These are phyloP conservation scores for Fusarium chuoi DNA, from an alignment of 2,329 filamentous ascomycete species.

Conservation along the genomic window DNA sequence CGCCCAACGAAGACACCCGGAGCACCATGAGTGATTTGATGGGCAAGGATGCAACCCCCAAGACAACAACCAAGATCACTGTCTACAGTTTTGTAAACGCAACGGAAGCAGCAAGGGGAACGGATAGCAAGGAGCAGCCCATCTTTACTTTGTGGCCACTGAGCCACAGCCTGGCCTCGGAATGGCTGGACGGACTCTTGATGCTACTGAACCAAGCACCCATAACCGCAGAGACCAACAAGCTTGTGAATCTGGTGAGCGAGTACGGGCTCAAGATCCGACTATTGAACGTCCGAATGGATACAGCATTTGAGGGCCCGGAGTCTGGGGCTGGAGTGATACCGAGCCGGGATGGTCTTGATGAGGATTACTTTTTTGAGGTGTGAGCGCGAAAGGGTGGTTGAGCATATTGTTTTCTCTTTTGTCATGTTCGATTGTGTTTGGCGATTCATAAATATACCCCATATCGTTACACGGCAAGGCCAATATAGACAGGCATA, in stretches of 20 bases:
- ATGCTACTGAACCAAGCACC: constrained; percentile 96
- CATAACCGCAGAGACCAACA: constrained; percentile 96
- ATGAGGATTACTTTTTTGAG: constrained; percentile 95
- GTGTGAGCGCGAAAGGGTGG: constrained; percentile 54
- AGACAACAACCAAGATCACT: constrained; percentile 84
- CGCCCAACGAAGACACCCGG: constrained; percentile 63
- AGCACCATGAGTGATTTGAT: constrained; percentile 57
- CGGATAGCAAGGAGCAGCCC: constrained; percentile 69
- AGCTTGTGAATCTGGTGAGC: constrained; percentile 84
- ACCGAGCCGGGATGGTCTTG: constrained; percentile 84
- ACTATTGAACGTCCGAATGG: constrained; percentile 88
- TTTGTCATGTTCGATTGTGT: constrained; percentile 35
- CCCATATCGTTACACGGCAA: constrained; percentile 29
- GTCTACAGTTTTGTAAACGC: constrained; percentile 77
- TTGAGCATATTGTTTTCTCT: constrained; percentile 3
- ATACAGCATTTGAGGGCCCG: constrained; percentile 76
- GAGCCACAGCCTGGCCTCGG: constrained; percentile 85
- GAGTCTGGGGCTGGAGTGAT: constrained; percentile 77
- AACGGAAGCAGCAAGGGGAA: constrained; percentile 49
- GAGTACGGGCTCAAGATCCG: constrained; percentile 95
- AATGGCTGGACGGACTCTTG: constrained; percentile 95
- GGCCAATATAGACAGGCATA: constrained; percentile 25
- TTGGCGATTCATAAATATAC: constrained; percentile 38
- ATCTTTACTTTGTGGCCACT: constrained; percentile 86
- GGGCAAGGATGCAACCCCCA: constrained; percentile 51